phyloP scores from a whole-genome alignment of 2,329 filamentous ascomycete species.

The Incumbomyces lentus region DNA sequence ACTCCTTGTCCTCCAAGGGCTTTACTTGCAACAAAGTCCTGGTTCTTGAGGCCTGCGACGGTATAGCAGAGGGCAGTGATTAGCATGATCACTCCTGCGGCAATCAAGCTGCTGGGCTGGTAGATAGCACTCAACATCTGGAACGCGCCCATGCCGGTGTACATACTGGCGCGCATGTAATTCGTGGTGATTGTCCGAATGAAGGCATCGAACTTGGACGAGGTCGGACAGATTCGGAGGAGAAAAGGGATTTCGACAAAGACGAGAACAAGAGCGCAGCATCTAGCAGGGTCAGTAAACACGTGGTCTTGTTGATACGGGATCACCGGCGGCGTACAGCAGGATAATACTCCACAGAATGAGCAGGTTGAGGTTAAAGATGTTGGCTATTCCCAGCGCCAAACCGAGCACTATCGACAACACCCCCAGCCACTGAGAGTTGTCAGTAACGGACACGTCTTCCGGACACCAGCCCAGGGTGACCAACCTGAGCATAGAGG shows the following conservation, averaged over 20 bases:
- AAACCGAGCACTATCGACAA: conserved; percentile 56
- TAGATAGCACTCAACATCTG: conserved; percentile 73
- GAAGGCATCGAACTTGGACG: conserved; percentile 72
- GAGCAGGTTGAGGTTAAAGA: conserved; percentile 52
- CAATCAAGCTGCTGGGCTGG: conserved; percentile 63
- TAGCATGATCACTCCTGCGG: conserved; percentile 69
- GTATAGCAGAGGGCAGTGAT: conserved; percentile 69
- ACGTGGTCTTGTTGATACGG: not conserved
- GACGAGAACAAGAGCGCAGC: conserved; percentile 62
- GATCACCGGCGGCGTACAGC: conserved; percentile 35
- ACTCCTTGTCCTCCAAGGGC: conserved; percentile 73
- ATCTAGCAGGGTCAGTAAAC: conserved; percentile 34
- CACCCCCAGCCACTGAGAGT: conserved; percentile 34
- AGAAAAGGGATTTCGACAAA: conserved; percentile 89
- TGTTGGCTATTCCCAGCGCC: conserved; percentile 57
- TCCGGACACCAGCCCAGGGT: not conserved
- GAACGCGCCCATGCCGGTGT: conserved; percentile 65
- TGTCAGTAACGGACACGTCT: not conserved
- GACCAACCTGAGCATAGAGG: conserved; percentile 37
- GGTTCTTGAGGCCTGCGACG: conserved; percentile 34
- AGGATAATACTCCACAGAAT: conserved; percentile 52
- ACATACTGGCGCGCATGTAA: conserved; percentile 84
- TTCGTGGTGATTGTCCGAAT: conserved; percentile 92
- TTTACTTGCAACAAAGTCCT: conserved; percentile 59
- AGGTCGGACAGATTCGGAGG: conserved; percentile 94